Conservation (phyloP, 306 rosid species). For the Lotus japonicus region DNA sequence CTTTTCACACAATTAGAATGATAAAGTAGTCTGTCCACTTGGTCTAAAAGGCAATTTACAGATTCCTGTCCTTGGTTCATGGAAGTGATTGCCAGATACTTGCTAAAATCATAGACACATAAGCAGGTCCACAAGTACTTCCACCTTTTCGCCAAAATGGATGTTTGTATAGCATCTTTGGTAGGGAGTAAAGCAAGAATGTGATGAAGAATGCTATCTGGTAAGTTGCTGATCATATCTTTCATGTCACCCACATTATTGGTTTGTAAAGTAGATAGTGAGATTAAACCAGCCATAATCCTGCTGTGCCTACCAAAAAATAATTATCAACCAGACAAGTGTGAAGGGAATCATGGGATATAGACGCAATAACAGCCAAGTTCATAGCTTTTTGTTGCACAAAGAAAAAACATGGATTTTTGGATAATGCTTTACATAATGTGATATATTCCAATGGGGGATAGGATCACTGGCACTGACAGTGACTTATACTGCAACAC, state of each 20-base stretch:
- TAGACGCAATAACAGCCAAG: background rate
- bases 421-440: background rate
- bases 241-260: background rate
- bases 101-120: background rate
- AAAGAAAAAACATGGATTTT: background rate
- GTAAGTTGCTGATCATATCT: slow-evolving; percentile 17
- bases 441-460: too few species aligned
- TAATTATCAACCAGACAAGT: too few species aligned
- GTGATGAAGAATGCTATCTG: slow-evolving; percentile 7
- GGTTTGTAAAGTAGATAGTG: background rate
- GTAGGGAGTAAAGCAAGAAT: slow-evolving; percentile 14
- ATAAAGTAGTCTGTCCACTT: background rate
- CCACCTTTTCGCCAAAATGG: slow-evolving; percentile 16
- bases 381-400: background rate
- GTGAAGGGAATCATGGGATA: background rate
- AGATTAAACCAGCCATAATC: background rate
- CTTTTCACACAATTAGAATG: background rate
- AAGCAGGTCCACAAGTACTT: slow-evolving; percentile 6
- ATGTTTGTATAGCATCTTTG: slow-evolving; percentile 4
- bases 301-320: background rate
- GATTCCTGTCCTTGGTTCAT: background rate
- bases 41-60: background rate
- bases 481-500: too few species aligned
- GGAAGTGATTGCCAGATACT: background rate
- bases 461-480: too few species aligned